A percentile compares a stretch with the other conserved stretches of the same genome.
Conservation (phyloP, 2,329 filamentous ascomycete species). For the Sporothrix schenckii region DNA sequence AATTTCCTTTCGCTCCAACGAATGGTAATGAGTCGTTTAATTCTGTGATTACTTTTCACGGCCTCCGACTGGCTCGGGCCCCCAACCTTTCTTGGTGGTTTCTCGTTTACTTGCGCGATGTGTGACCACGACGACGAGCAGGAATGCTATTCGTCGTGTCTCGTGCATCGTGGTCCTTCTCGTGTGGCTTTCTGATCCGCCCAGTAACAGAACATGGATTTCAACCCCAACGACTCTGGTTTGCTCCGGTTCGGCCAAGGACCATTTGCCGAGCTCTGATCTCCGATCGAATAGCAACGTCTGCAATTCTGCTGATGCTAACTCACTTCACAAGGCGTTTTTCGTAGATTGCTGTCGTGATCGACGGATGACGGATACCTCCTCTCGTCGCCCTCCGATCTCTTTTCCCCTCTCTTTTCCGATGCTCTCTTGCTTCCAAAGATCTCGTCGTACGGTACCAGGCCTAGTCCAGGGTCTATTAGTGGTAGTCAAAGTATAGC, state of each 20-base stretch:
- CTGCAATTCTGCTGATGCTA: conserved; percentile 30
- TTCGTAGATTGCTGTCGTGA: not conserved
- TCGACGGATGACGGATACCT: not conserved
- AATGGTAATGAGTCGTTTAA: not conserved
- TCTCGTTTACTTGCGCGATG: not conserved
- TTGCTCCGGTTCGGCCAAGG: not conserved
- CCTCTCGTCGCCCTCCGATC: not conserved
- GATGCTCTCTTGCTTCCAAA: not conserved
- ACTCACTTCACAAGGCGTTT: too few species aligned
- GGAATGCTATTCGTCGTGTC: too few species aligned
- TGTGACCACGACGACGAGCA: not conserved
- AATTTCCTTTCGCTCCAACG: not conserved
- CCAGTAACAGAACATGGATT: conserved; percentile 5
- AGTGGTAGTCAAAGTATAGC: not conserved
- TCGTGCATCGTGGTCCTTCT: not conserved
- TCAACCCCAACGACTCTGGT: conserved; percentile 15
- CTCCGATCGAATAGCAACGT: conserved; percentile 26
- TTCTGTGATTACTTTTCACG: not conserved
- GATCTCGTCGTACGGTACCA: not conserved
- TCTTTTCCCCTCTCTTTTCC: not conserved
- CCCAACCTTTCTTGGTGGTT: not conserved
- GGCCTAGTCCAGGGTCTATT: not conserved
- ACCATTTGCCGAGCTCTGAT: not conserved
- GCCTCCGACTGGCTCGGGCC: conserved; percentile 3
- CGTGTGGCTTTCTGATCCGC: not conserved